Base-by-base conservation (phyloP, 2,329 filamentous ascomycete species). In the Sporothrix schenckii region DNA sequence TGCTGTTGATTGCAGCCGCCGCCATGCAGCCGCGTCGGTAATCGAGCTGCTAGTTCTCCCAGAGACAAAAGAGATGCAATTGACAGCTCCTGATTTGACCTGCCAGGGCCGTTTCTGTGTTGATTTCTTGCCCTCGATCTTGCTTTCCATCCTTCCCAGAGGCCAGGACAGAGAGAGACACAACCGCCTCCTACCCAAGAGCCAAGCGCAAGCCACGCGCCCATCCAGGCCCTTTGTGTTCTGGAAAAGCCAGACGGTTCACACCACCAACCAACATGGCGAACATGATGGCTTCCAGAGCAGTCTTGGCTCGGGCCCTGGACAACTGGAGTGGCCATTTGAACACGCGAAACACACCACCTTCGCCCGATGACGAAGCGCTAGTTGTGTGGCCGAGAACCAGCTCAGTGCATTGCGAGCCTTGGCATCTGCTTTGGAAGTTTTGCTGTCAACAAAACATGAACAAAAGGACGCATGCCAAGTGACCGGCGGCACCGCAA, bases 181-280 rank as follows among this genome's bases (percentile, higher is more conserved):
- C 56, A 47, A 47, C 41, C 30, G 58, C 58, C 58, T 47, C 54
- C 58, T 27, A 39, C n/a, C 58, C 58, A 61, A 47, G 21, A 24
- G 58, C 58, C 58, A 61, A 61, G 58, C 58, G 11, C 39, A 61
- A 27, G 58, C 58, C 58, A 61, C 58, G 58, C 58, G 39, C 39
- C 11, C 39, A 44, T 44, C n/a, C 10, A 44, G 34, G 56, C n/a
- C 56, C 56, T 61, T 61, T 41, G 54, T 39, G 19, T 56, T 58
- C 54, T 9, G 58, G n/a, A 44, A 47, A 47, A 21, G 58, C 39
- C 58, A 44, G 21, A 47, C 58, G n/a, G 39, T 39, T 61, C 58
- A 34, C 39, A 24, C 39, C 58, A 47, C 24, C n/a, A 47, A 47
- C 11, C 58, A 44, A 61, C 24, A 24, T n/a, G 10, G 39, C 39